A percentile compares a stretch with the other conserved stretches of the same genome.
Conservation (phyloP, 2,329 filamentous ascomycete species). For the Ambrosiella xylebori region DNA sequence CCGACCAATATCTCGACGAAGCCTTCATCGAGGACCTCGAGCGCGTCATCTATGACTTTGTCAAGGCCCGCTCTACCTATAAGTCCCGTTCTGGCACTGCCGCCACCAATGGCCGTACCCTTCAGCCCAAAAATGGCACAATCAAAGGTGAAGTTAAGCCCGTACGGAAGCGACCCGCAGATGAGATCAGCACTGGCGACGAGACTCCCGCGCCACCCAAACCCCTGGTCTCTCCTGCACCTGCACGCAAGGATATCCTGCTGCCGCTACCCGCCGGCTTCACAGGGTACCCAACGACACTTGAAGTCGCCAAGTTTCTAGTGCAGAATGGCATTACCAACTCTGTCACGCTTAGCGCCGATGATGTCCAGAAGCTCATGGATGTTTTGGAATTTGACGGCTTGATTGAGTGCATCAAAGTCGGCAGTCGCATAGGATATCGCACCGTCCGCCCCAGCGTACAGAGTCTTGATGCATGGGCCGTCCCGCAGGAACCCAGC, state of each 20-base stretch:
- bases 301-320: constrained; percentile 60
- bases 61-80: constrained; percentile 57
- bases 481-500: constrained; percentile 16
- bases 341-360: constrained; percentile 50
- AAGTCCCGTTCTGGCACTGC: constrained; percentile 25
- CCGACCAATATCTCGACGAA: constrained; percentile 74
- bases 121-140: constrained; percentile 38
- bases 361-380: constrained; percentile 69
- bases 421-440: constrained; percentile 34
- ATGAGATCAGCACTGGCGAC: constrained; percentile 23
- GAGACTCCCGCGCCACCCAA: constrained; percentile 17
- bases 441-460: constrained; percentile 33
- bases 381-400: constrained; percentile 83
- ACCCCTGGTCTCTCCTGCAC: constrained; percentile 5
- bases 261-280: constrained; percentile 48
- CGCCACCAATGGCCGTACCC: constrained; percentile 20
- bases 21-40: constrained; percentile 69
- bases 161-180: constrained; percentile 28
- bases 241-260: constrained; percentile 23
- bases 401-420: constrained; percentile 50
- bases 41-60: constrained; percentile 53
- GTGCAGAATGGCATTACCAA: constrained; percentile 52
- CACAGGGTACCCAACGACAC: constrained; percentile 61
- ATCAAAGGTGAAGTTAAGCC: constrained; percentile 32
- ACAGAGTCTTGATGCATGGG: constrained; percentile 26